Percentiles rank a stretch among this genome's conserved stretches.
Evolutionary conservation across 371 early-diverging fungal genomes (phyloP).

Genomic region (Nosema muscidifuracis): DNA sequence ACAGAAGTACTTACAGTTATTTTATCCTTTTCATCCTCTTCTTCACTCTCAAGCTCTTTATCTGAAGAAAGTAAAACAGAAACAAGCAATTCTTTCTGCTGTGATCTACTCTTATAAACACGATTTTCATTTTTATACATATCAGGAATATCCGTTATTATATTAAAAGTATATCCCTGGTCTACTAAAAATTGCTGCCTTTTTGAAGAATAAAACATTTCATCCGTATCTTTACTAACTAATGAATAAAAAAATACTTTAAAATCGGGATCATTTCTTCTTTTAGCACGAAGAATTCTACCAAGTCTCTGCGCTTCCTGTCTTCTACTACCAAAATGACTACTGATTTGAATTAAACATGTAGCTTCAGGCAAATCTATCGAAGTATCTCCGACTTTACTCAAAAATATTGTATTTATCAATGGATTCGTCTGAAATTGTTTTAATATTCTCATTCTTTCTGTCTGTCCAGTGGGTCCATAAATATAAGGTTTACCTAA

Average conservation of each 20-base stretch:
- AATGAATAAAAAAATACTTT: slow-evolving; percentile 95
- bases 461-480: slow-evolving; percentile 85
- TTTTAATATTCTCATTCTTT: slow-evolving; percentile 84
- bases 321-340: slow-evolving; percentile 94
- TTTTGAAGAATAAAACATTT: slow-evolving; percentile 94
- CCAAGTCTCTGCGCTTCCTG: slow-evolving; percentile 98
- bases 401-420: slow-evolving; percentile 87
- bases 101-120: slow-evolving; percentile 69
- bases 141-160: slow-evolving; percentile 72
- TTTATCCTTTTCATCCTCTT: slow-evolving; percentile 47
- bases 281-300: slow-evolving; percentile 84
- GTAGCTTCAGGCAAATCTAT: slow-evolving; percentile 98
- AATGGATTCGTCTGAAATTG: slow-evolving; percentile 86
- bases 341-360: slow-evolving; percentile 91
- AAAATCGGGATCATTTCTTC: slow-evolving; percentile 82
- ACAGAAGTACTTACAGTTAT: slow-evolving; percentile 64
- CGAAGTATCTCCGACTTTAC: slow-evolving; percentile 98
- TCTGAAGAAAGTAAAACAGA: slow-evolving; percentile 75
- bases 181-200: slow-evolving; percentile 96
- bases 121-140: slow-evolving; percentile 69
- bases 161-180: slow-evolving; percentile 98
- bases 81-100: slow-evolving; percentile 78
- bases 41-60: slow-evolving; percentile 63
- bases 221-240: slow-evolving; percentile 92
- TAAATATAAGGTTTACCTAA: slow-evolving; percentile 85